A percentile compares a stretch with the other conserved stretches of the same genome.
Conservation (phyloP, 139 green algal genomes). For the Micromonas commoda region DNA sequence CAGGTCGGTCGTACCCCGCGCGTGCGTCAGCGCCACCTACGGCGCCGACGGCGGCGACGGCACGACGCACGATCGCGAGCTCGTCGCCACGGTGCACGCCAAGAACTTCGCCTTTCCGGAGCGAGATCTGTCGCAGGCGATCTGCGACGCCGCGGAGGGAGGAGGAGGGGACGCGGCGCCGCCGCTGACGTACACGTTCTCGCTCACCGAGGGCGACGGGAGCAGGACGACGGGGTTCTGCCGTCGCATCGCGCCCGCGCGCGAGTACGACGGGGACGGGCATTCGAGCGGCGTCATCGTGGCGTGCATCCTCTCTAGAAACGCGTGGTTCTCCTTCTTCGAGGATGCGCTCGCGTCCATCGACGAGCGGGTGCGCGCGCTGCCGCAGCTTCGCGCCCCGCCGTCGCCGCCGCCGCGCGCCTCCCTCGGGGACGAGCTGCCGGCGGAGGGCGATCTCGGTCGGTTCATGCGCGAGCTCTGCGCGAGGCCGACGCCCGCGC, state of each 20-base stretch:
- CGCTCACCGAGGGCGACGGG: slow-evolving; percentile 1
- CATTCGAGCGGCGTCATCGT: background rate
- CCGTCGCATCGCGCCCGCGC: background rate
- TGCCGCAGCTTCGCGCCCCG: background rate
- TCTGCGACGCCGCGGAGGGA: background rate
- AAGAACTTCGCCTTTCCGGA: background rate
- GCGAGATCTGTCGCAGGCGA: background rate
- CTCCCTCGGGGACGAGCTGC: no score
- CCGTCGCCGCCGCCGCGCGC: slow-evolving; percentile 1
- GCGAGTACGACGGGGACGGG: background rate
- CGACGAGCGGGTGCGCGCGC: background rate
- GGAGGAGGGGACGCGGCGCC: background rate
- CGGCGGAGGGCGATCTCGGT: background rate
- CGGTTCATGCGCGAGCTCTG: background rate
- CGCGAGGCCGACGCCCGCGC: no score
- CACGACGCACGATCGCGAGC: background rate
- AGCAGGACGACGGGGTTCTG: background rate
- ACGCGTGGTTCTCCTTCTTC: background rate
- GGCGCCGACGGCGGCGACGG: slow-evolving; percentile 1
- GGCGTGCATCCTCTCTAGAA: background rate
- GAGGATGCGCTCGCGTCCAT: background rate
- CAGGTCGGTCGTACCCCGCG: background rate
- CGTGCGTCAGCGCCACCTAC: background rate
- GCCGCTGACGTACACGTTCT: background rate
- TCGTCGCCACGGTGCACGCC: background rate